Base-by-base conservation (phyloP, 2,329 filamentous ascomycete genomes). In the Talaromyces sp. region DNA sequence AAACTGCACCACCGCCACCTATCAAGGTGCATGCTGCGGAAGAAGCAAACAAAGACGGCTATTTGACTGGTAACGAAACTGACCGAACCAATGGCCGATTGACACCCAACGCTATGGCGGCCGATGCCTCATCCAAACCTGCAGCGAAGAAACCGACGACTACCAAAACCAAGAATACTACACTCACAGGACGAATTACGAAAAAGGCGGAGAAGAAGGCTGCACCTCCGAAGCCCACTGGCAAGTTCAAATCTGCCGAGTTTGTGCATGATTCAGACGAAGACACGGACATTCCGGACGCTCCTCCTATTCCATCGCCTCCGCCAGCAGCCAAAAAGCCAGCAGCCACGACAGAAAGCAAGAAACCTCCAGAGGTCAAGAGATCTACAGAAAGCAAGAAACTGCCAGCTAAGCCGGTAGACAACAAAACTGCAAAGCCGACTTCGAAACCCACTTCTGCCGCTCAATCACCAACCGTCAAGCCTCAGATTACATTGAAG, bases 211-310 rank as follows among this genome's bases (percentile, higher is more conserved):
- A 75, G 60, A 73, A 74, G 62, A 77, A 76, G 66, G 64, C 76
- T 2, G 68, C 77, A 3, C 68, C 72, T 22, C 67, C 75, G n/a
- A 79, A 79, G 66, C 67, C 72, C 33, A 79, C 80, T 57, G 73
- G 72, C 57, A 81, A 83, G 69, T 79, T 83, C 74, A 85, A 85
- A 71, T 86, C 83, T 9, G 80, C 81, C 1, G 84, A 85, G 71
- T 80, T 81, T 61, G 82, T 86, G 25, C 78, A 83, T 63, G 82
- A 84, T 69, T 85, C 84, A 1, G 81, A 83, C 59, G 80, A 81
- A 56, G 80, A 83, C 54, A 77, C 80, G 56, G 82, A 81, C 43
- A 75, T 79, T 66, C 69, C 71, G 13, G 77, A 80, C 68, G 71
- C 68, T 27, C 60, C 69, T 13, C 61, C 67, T 33, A 19, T 65